phyloP scores from a whole-genome alignment of 2,329 filamentous ascomycete genomes.

The Chaetomiaceae sp. region DNA sequence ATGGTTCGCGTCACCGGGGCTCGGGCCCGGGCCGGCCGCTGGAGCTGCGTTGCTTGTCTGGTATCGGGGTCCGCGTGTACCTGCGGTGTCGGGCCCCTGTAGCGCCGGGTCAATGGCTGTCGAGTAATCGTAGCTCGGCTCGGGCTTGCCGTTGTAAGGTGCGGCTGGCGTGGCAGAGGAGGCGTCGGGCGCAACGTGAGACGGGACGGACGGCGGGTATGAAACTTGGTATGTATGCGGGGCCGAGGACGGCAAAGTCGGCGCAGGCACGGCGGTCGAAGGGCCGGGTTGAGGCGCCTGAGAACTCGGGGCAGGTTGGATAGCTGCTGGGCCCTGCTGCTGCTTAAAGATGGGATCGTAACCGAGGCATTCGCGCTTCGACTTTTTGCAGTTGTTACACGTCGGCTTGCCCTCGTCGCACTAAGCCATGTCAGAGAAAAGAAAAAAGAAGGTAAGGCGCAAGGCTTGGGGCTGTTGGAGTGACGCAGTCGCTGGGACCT shows the following conservation, averaged over 20 bases:
- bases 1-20: constrained; percentile 15
- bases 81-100: constrained; percentile 22
- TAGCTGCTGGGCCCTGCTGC: constrained; percentile 64
- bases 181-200: constrained; percentile 21
- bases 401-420: constrained; percentile 94
- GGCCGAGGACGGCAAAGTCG: constrained; percentile 32
- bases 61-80: constrained; percentile 21
- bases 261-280: constrained; percentile 28
- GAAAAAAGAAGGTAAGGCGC: background rate
- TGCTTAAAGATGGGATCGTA: constrained; percentile 86
- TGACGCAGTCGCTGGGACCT: constrained; percentile 10
- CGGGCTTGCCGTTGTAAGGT: constrained; percentile 31
- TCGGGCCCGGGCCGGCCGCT: constrained; percentile 17
- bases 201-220: constrained; percentile 32
- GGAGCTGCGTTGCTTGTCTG: constrained; percentile 18
- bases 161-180: constrained; percentile 27
- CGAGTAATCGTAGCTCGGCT: constrained; percentile 34
- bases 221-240: constrained; percentile 41
- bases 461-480: background rate
- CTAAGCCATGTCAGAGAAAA: constrained; percentile 42
- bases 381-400: constrained; percentile 87
- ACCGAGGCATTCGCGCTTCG: constrained; percentile 78
- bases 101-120: constrained; percentile 32
- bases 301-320: constrained; percentile 57
- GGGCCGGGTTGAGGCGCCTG: constrained; percentile 32